phyloP scores from a whole-genome alignment of 257 asterid species.

The Parsonsia alboflavescens region DNA sequence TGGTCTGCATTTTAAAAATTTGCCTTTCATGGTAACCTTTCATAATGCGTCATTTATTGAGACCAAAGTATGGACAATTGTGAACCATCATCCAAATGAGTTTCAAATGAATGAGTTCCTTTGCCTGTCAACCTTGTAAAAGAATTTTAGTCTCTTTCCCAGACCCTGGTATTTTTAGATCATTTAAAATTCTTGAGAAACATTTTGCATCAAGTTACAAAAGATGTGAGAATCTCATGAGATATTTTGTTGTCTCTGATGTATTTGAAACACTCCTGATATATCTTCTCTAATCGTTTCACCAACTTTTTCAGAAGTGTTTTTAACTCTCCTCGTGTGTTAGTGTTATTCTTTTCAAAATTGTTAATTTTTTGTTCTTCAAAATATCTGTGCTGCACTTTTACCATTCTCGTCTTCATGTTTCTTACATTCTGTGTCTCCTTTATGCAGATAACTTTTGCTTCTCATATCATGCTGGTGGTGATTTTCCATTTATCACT shows the following conservation, averaged over 20 bases:
- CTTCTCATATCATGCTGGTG: neutral
- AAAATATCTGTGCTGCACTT: neutral
- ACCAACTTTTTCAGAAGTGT: neutral
- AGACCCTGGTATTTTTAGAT: neutral
- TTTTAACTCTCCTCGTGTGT: neutral
- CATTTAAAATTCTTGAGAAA: neutral
- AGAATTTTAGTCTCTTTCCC: neutral
- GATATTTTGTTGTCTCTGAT: neutral
- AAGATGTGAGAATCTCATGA: neutral
- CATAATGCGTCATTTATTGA: neutral
- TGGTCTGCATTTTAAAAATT: neutral
- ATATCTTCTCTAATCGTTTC: neutral
- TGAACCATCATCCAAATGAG: neutral
- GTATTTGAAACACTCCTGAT: too few species aligned
- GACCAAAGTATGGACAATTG: neutral
- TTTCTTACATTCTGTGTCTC: neutral
- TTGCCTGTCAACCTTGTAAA: neutral
- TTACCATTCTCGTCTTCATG: neutral
- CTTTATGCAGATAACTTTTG: conserved; percentile 2
- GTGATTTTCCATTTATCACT: neutral
- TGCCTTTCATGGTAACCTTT: neutral
- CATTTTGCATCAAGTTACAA: neutral
- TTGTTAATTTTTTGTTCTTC: neutral
- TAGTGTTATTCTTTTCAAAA: neutral
- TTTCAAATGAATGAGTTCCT: neutral